Evolutionary conservation across 1,139 yeast genomes (phyloP).

Genomic region (Yamadazyma blattariae): DNA sequence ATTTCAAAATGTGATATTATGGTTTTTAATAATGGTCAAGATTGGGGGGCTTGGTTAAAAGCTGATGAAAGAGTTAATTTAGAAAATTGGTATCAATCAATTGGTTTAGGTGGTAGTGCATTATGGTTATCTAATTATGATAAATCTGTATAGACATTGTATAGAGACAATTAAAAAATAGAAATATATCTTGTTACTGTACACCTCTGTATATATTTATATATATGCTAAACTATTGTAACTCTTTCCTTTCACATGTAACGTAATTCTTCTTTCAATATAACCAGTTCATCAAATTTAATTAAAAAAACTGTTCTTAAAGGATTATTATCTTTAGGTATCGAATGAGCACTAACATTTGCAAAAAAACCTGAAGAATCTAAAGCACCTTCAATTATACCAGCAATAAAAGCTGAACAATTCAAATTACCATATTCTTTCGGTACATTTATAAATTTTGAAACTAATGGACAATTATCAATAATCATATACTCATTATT

Average conservation of each 20-base stretch:
- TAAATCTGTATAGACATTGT: not conserved
- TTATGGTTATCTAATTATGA: slow-evolving; percentile 16
- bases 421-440: slow-evolving; percentile 75
- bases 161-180: no score
- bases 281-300: slow-evolving; percentile 63
- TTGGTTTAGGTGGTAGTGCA: slow-evolving; percentile 16
- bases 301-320: slow-evolving; percentile 80
- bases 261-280: slow-evolving; percentile 46
- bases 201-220: no score
- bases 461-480: slow-evolving; percentile 75
- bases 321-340: slow-evolving; percentile 62
- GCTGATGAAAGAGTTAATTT: slow-evolving; percentile 11
- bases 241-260: no score
- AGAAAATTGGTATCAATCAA: slow-evolving; percentile 10
- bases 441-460: slow-evolving; percentile 78
- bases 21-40: slow-evolving; percentile 13
- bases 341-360: slow-evolving; percentile 83
- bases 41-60: slow-evolving; percentile 19
- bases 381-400: slow-evolving; percentile 85
- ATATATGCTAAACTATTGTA: no score
- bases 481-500: slow-evolving; percentile 82
- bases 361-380: slow-evolving; percentile 82
- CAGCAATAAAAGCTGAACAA: slow-evolving; percentile 86
- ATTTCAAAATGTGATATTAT: slow-evolving; percentile 16
- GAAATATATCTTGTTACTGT: no score